Evolutionary conservation across 2,329 filamentous ascomycete genomes (phyloP).

Genomic region (Xylaria multiplex): DNA sequence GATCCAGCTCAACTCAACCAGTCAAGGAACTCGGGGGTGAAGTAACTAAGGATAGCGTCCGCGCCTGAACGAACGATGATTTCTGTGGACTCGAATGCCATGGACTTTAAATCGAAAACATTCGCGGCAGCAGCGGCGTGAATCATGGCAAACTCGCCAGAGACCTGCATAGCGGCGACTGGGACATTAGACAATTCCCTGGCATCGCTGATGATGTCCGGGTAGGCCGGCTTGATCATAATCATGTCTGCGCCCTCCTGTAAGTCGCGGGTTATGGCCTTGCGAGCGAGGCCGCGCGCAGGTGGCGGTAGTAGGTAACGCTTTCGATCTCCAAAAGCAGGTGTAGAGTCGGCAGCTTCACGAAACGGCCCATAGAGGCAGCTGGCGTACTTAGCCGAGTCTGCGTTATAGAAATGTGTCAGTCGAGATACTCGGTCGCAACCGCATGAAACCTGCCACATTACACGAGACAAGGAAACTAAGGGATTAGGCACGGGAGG

Average conservation of each 20-base stretch:
- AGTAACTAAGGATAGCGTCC: conserved; percentile 92
- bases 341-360: conserved; percentile 91
- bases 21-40: conserved; percentile 81
- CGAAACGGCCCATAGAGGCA: conserved; percentile 97
- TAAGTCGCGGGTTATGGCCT: conserved; percentile 90
- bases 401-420: too few relatives aligned
- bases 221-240: conserved; percentile 98
- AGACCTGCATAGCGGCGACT: conserved; percentile 94
- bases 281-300: conserved; percentile 88
- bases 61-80: conserved; percentile 92
- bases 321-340: conserved; percentile 90
- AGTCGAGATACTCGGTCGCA: too few relatives aligned
- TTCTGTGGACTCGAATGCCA: conserved; percentile 94
- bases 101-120: conserved; percentile 91
- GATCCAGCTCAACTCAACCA: conserved; percentile 57
- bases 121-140: conserved; percentile 94
- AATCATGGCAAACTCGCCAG: conserved; percentile 97
- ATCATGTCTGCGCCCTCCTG: conserved; percentile 96
- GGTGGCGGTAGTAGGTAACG: conserved; percentile 97
- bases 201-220: conserved; percentile 96
- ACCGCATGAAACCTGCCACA: too few relatives aligned
- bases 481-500: too few relatives aligned
- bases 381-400: conserved; percentile 92
- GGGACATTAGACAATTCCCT: conserved; percentile 93
- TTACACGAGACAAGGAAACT: too few relatives aligned